A percentile compares a stretch with the other conserved stretches of the same genome.
These are phyloP conservation scores for Cryphonectria nitschkei DNA, from an alignment of 2,329 filamentous ascomycete genomes.

Conservation along the genomic window DNA sequence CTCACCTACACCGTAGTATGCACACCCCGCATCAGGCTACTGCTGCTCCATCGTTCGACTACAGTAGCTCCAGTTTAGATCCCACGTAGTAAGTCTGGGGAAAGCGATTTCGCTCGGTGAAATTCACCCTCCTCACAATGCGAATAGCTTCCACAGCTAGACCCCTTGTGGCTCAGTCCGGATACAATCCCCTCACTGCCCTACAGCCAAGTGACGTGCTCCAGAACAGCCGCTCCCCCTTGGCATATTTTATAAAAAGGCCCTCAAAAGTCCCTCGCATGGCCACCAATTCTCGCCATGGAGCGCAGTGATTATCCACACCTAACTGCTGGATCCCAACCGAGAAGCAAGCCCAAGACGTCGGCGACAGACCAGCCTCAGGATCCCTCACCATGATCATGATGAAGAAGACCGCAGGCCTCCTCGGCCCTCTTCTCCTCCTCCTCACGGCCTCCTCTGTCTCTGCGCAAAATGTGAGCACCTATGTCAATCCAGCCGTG, in stretches of 20 bases:
- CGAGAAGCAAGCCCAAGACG: neutral
- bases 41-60: neutral
- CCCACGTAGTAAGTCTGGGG: neutral
- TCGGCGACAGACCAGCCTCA: neutral
- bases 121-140: neutral
- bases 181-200: neutral
- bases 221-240: neutral
- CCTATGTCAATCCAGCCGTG: slow-evolving; percentile 37
- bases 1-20: neutral
- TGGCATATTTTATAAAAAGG: neutral
- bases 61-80: neutral
- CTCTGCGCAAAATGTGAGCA: slow-evolving; percentile 30
- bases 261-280: neutral
- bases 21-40: neutral
- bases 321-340: neutral
- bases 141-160: neutral
- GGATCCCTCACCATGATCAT: neutral
- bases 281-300: neutral
- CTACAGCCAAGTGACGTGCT: neutral
- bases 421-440: neutral
- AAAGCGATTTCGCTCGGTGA: neutral
- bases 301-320: too few species aligned
- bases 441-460: slow-evolving; percentile 12
- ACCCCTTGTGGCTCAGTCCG: neutral
- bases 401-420: slow-evolving; percentile 11